A percentile compares a stretch with the other conserved stretches of the same genome.
phyloP scores from a whole-genome alignment of 1,139 yeast species.

The Yamadazyma conglobata region DNA sequence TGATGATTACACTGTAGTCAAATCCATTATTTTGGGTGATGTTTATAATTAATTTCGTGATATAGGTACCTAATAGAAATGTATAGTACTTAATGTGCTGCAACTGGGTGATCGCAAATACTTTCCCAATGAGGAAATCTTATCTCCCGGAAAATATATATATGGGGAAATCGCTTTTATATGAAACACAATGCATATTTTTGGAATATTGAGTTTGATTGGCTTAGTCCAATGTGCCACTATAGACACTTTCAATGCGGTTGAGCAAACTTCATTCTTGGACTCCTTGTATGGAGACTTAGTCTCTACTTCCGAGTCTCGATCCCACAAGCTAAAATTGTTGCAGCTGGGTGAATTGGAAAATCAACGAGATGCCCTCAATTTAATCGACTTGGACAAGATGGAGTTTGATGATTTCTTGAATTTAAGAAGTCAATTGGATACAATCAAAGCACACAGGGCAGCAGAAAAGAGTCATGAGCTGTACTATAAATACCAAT shows the following conservation, averaged over 20 bases:
- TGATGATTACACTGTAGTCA: constrained; percentile 42
- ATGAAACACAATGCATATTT: too few species aligned
- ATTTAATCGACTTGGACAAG: constrained; percentile 3
- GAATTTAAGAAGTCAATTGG: constrained; percentile 3
- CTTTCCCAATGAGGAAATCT: constrained; percentile 10
- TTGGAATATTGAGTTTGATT: too few species aligned
- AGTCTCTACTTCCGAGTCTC: constrained; percentile 9
- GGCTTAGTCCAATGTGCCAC: too few species aligned
- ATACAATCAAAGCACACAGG: constrained; percentile 3
- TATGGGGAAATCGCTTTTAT: too few species aligned
- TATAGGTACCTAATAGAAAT: too few species aligned
- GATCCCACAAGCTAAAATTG: constrained; percentile 4
- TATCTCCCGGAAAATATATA: too few species aligned
- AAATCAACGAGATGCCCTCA: background rate
- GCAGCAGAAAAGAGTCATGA: constrained; percentile 14
- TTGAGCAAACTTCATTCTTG: constrained; percentile 13
- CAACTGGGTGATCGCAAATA: constrained; percentile 30
- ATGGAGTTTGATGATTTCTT: constrained; percentile 7
- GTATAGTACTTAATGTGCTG: too few species aligned
- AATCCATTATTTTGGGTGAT: constrained; percentile 39
- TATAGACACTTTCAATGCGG: background rate
- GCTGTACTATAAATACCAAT: constrained; percentile 18
- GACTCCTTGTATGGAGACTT: constrained; percentile 21
- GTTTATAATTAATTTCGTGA: constrained; percentile 25
- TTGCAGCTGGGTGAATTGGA: constrained; percentile 6